Percentiles rank a stretch among this genome's conserved stretches.
Conservation (phyloP, 2,329 filamentous ascomycete species). For the Diaporthe citrichinensis region DNA sequence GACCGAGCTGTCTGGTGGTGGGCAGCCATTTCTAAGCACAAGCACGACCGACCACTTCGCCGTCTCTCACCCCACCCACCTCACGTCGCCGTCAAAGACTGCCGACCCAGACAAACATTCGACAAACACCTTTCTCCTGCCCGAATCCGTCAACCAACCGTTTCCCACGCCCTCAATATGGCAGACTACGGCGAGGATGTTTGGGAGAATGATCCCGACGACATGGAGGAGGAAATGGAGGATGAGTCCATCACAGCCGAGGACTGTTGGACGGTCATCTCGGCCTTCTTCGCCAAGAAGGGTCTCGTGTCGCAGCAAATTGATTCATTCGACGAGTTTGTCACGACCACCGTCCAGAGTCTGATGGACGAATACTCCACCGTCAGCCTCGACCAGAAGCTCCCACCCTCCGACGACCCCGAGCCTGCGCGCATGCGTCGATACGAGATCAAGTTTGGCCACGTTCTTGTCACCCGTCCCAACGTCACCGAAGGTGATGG, state of each 20-base stretch:
- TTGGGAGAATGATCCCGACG: constrained; percentile 61
- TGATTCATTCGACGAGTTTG: constrained; percentile 98
- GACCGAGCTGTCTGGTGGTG: constrained; percentile 40
- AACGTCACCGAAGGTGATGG: constrained; percentile 95
- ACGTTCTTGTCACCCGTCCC: constrained; percentile 88
- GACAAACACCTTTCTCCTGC: neutral
- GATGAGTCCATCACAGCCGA: constrained; percentile 87
- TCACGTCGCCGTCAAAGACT: neutral
- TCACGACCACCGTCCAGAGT: constrained; percentile 92
- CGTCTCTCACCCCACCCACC: neutral
- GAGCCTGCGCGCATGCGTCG: constrained; percentile 87
- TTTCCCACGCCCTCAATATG: constrained; percentile 55
- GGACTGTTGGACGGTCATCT: constrained; percentile 98
- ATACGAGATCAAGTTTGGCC: constrained; percentile 95
- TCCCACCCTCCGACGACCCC: constrained; percentile 81
- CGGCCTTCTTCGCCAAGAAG: constrained; percentile 95
- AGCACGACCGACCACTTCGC: constrained; percentile 16
- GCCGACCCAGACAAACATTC: neutral
- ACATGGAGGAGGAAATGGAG: constrained; percentile 78
- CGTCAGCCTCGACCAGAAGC: constrained; percentile 93
- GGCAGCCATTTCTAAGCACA: constrained; percentile 42
- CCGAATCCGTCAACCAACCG: neutral
- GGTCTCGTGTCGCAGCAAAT: constrained; percentile 97
- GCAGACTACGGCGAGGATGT: constrained; percentile 68
- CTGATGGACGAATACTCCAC: constrained; percentile 92